Conservation (phyloP, 2,329 filamentous ascomycete species). For the Scortechinia acanthostroma region DNA sequence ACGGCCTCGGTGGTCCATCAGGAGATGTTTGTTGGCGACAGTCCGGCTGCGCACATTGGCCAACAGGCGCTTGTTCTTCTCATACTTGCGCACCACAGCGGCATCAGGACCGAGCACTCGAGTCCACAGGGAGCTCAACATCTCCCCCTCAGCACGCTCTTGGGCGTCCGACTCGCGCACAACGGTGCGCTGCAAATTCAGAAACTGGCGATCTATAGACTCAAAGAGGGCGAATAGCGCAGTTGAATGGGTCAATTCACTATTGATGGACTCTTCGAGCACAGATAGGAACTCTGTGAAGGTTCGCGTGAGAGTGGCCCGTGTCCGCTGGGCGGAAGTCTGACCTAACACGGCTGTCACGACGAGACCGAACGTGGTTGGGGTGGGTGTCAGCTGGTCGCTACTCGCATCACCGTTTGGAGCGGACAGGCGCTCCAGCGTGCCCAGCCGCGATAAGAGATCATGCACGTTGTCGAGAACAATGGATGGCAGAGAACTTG, state of each 20-base stretch:
- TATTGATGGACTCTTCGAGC: slow-evolving; percentile 63
- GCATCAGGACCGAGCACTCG: slow-evolving; percentile 55
- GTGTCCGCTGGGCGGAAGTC: slow-evolving; percentile 54
- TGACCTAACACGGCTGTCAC: slow-evolving; percentile 53
- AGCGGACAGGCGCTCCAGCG: background rate
- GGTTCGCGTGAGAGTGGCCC: slow-evolving; percentile 54
- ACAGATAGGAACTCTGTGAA: slow-evolving; percentile 63
- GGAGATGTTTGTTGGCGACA: slow-evolving; percentile 57
- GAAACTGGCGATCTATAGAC: slow-evolving; percentile 61
- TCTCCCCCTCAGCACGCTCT: slow-evolving; percentile 55
- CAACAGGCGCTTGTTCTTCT: slow-evolving; percentile 62
- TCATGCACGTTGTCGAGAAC: slow-evolving; percentile 59
- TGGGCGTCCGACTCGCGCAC: slow-evolving; percentile 61
- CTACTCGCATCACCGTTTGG: slow-evolving; percentile 16
- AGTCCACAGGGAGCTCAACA: slow-evolving; percentile 61
- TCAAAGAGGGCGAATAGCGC: slow-evolving; percentile 62
- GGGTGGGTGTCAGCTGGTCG: slow-evolving; percentile 21
- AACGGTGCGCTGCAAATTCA: slow-evolving; percentile 60
- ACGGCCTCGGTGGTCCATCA: slow-evolving; percentile 60
- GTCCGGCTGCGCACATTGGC: slow-evolving; percentile 54
- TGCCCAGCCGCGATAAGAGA: slow-evolving; percentile 34
- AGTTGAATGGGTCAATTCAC: slow-evolving; percentile 54
- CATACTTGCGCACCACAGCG: slow-evolving; percentile 55
- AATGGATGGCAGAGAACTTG: slow-evolving; percentile 34
- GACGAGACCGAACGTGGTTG: slow-evolving; percentile 46